Evolutionary conservation across 2,329 filamentous ascomycete species (phyloP).

Genomic region (Balansia obtecta): DNA sequence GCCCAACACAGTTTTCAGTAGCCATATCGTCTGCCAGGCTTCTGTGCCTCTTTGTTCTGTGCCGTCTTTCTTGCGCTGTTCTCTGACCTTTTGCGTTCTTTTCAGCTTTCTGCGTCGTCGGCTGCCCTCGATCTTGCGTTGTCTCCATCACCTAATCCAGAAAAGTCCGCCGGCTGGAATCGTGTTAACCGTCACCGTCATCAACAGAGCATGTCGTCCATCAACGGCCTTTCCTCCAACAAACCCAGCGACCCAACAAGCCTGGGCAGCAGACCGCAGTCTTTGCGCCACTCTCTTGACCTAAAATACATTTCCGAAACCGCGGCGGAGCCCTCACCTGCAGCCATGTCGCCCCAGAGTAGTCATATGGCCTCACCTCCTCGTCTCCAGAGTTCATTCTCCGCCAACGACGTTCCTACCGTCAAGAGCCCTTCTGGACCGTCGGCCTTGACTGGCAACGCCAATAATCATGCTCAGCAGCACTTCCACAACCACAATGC

Average conservation of each 20-base stretch:
- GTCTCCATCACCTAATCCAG: constrained; percentile 52
- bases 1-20: not conserved
- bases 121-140: constrained; percentile 70
- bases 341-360: constrained; percentile 32
- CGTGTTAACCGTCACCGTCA: constrained; percentile 56
- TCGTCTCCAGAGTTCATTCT: constrained; percentile 79
- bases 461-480: constrained; percentile 49
- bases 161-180: constrained; percentile 42
- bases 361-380: constrained; percentile 51
- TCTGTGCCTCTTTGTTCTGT: constrained; percentile 5
- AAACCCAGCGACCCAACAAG: constrained; percentile 33
- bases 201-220: constrained; percentile 43
- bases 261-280: constrained; percentile 34
- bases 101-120: constrained; percentile 67
- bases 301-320: constrained; percentile 37
- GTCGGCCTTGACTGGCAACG: constrained; percentile 27
- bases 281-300: constrained; percentile 46
- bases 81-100: constrained; percentile 21
- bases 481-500: constrained; percentile 68
- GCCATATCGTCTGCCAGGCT: not conserved
- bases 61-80: constrained; percentile 10
- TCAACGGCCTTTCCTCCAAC: constrained; percentile 27
- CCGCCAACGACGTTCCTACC: constrained; percentile 78
- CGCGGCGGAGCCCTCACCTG: constrained; percentile 23
- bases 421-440: constrained; percentile 55